Evolutionary conservation across 441 rosid genomes (phyloP).

Genomic region (Pelargonium citronellum): DNA sequence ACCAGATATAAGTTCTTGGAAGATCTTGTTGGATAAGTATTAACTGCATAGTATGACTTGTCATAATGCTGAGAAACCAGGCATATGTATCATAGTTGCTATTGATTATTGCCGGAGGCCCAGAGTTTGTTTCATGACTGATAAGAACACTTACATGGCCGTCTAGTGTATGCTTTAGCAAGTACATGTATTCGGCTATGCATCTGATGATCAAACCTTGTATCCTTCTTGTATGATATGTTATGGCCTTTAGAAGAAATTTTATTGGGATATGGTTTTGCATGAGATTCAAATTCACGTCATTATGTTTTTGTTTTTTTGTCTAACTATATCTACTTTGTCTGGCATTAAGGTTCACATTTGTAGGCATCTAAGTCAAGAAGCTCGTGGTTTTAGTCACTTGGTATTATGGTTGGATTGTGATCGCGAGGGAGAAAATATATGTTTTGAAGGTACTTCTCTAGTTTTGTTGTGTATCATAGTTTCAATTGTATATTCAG

Average conservation of each 20-base stretch:
- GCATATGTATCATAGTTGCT: background rate
- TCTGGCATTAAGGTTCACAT: slow-evolving; percentile 59
- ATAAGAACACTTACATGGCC: background rate
- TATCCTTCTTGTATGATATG: background rate
- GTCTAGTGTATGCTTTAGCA: background rate
- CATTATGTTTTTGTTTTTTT: too few relatives aligned
- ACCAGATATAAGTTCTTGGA: background rate
- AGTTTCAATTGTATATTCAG: background rate
- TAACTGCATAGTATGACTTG: background rate
- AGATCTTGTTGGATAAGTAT: background rate
- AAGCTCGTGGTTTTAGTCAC: slow-evolving; percentile 75
- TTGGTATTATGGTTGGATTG: slow-evolving; percentile 95
- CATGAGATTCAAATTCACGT: background rate
- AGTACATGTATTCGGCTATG: background rate
- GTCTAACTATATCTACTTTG: slow-evolving; percentile 6
- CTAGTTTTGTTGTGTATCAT: slow-evolving; percentile 3
- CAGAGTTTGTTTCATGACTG: background rate
- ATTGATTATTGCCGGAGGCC: background rate
- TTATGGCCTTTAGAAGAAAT: background rate
- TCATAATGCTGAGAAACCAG: background rate
- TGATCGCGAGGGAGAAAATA: slow-evolving; percentile 97
- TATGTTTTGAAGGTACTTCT: slow-evolving; percentile 83
- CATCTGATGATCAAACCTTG: background rate
- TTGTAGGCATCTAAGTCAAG: slow-evolving; percentile 72
- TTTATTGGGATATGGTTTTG: background rate